Evolutionary conservation across 257 asterid species (phyloP), one percentile per base, ranked within the genome.

Genomic region (Buddleja alternifolia): DNA sequence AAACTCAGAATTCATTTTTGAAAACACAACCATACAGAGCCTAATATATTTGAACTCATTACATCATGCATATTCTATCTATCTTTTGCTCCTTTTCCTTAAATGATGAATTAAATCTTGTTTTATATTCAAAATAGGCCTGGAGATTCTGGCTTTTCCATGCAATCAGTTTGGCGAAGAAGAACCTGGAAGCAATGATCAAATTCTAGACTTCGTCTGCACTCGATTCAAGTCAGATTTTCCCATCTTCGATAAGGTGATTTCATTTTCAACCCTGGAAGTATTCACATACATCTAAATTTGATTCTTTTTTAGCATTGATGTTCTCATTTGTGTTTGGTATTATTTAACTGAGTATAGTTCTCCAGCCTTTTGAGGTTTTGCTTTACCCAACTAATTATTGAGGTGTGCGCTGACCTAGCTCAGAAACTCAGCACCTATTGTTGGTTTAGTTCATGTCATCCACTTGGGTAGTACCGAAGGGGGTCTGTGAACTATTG

Each of bases 141-240:
- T 92, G 48, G 97, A 86, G 82, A 77, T 92, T 63, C 80, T 89
- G 16, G 98, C 97, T 37, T 92, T 92, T 65, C 96, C 97, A 0
- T 87, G 98, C 86, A 92, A 92, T 79, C 97, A 92, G 77, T 92
- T 92, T 75, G 97, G 96, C 0, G 86, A 84, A 60, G 93, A 92
- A 78, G 98, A 90, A 67, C 97, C 97, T 1, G 96, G 93, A 75
- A 86, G 76, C 76, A 86, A 75, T 59, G 85, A 80, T 45, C 83
- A 89, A 60, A 90, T 92, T 50, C 60, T 81, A 24, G 88, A 90
- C 59, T 92, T 90, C 21, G 95, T 88, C 19, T 92, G 97, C 80
- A 78, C 87, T 32, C 84, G 85, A 56, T 89, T 89, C 78, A 83
- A 86, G 80, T 84, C 97, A 0, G 84, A 85, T 9, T 92, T 87